Evolutionary conservation across 768 basidiomycete species (phyloP), one percentile per base, ranked within the genome.

Genomic region (Leccinum pellstonianum): DNA sequence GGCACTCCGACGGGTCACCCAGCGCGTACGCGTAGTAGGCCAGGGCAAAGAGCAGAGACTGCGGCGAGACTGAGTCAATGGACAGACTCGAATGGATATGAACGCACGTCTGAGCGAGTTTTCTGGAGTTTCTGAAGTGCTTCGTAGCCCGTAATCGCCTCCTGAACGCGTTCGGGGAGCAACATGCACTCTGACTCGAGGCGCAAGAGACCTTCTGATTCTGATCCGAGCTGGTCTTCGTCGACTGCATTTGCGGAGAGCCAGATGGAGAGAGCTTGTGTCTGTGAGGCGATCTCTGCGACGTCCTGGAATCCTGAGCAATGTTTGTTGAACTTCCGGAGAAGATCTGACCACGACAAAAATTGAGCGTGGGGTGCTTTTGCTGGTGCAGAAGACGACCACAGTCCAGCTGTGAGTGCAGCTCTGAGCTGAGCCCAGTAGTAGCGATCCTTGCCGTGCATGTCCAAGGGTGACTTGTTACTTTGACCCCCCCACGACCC

Each of bases 281-380:
- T 91, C 66, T 88, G 84, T 0, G 79, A 82, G 17, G 87, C 88
- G 60, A 91, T 78, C 64, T 88, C 85, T 3, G 85, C 79, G 14
- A 88, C 77, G 58, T 86, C 85, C 61, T 71, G 66, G 64, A 80
- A 85, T 0, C 87, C 86, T 5, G 72, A 73, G 66, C 87, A 88
- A 64, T 95, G 93, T 63, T 95, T 95, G 70, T 89, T 86, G 77
- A 91, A 93, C 74, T 95, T 95, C 63, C 90, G 83, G 43, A 94
- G 74, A 12, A 94, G 82, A 67, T 91, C 88, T 2, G 85, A 78
- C 93, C 93, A 95, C 11, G 86, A 76, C 15, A 94, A 71, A 4
- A 72, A 64, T 0, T 67, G 60, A 14, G 82, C 87, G 31, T 83
- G 82, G 31, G 79, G 80, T 1, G 82, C 75, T 64, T 81, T 88